These are phyloP conservation scores for Penicillium expansum DNA, from an alignment of 2,329 filamentous ascomycete species.

Conservation along the genomic window DNA sequence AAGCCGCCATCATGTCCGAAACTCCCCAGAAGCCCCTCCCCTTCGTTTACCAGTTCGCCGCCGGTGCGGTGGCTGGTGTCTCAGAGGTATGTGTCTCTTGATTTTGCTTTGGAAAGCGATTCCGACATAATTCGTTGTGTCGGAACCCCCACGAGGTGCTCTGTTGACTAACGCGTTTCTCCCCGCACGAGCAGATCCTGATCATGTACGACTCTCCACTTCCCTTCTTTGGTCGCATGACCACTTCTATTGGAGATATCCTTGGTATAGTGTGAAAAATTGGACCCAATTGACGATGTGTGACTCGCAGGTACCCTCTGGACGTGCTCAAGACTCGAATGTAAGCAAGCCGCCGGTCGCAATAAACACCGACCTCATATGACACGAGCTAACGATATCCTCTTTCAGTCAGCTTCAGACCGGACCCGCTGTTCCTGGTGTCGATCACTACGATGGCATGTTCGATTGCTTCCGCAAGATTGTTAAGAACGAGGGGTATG, in stretches of 20 bases:
- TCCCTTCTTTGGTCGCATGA: background rate
- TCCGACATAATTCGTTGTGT: background rate
- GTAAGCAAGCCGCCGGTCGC: conserved; percentile 51
- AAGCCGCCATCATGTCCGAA: conserved; percentile 54
- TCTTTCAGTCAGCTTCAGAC: conserved; percentile 75
- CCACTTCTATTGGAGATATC: background rate
- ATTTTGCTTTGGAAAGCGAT: background rate
- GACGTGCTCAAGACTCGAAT: conserved; percentile 98
- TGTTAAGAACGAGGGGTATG: conserved; percentile 87
- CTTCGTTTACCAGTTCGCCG: conserved; percentile 92
- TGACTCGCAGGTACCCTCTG: conserved; percentile 77
- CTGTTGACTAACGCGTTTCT: conserved; percentile 18
- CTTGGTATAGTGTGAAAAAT: background rate
- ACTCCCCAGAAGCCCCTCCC: conserved; percentile 72
- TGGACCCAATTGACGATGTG: conserved; percentile 11
- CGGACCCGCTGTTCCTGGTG: conserved; percentile 62
- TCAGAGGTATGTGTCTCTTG: conserved; percentile 70
- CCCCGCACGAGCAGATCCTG: conserved; percentile 28
- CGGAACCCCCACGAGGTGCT: background rate
- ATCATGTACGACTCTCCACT: conserved; percentile 24
- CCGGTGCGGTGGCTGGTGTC: conserved; percentile 94
- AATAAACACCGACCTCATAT: conserved; percentile 7
- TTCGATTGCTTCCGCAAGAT: conserved; percentile 98
- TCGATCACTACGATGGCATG: conserved; percentile 94
- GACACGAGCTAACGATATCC: conserved; percentile 4